These are phyloP conservation scores for Teunomyces gatunensis DNA, from an alignment of 805 yeast genomes.

Conservation along the genomic window DNA sequence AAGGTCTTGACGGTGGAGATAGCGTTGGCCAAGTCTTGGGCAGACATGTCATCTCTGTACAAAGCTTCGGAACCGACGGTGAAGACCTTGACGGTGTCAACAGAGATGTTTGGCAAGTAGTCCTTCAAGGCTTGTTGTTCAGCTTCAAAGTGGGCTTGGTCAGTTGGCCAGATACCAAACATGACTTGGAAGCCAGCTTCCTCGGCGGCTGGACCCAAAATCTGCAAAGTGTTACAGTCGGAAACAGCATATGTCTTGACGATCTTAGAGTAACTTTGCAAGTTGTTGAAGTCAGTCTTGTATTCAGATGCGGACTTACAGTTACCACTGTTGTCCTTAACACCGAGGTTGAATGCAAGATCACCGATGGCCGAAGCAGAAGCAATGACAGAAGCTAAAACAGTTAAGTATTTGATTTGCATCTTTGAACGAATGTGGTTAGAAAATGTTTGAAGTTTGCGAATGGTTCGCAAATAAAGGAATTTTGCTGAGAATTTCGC, in stretches of 20 bases:
- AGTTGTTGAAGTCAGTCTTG: slow-evolving; percentile 58
- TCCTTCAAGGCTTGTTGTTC: slow-evolving; percentile 70
- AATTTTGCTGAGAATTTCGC: background rate
- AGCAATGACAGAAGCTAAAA: slow-evolving; percentile 48
- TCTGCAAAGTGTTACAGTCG: slow-evolving; percentile 87
- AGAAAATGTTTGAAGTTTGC: background rate
- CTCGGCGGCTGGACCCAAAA: slow-evolving; percentile 84
- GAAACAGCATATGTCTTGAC: slow-evolving; percentile 89
- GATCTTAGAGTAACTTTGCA: slow-evolving; percentile 57
- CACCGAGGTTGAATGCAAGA: slow-evolving; percentile 82
- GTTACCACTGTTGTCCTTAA: slow-evolving; percentile 65
- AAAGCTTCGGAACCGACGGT: slow-evolving; percentile 95
- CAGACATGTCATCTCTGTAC: slow-evolving; percentile 84
- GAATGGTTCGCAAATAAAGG: slow-evolving; percentile 3
- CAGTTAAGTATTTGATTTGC: slow-evolving; percentile 41
- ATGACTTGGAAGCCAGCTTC: slow-evolving; percentile 70
- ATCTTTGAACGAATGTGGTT: slow-evolving; percentile 16
- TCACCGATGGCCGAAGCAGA: slow-evolving; percentile 60
- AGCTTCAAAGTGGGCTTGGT: slow-evolving; percentile 67
- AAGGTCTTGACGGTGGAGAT: slow-evolving; percentile 63
- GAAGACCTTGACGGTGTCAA: slow-evolving; percentile 67
- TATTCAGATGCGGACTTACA: slow-evolving; percentile 78
- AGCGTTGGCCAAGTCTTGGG: slow-evolving; percentile 64
- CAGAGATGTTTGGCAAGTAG: slow-evolving; percentile 72
- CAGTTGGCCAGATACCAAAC: slow-evolving; percentile 94